Conservation (phyloP, 2,329 filamentous ascomycete genomes). For the Nemania sp. region DNA sequence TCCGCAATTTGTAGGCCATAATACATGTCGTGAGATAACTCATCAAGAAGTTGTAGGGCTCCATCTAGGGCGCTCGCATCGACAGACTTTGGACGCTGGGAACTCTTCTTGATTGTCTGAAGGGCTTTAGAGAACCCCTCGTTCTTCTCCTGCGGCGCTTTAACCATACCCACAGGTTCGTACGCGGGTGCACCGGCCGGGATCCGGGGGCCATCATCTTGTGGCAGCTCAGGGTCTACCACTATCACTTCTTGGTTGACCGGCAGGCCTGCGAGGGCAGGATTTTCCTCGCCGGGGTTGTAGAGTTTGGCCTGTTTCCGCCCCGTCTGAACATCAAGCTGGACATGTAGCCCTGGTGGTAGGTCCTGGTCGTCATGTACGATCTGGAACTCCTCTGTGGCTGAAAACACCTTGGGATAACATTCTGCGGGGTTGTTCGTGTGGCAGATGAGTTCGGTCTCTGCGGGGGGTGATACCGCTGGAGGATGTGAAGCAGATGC, state of each 20-base stretch:
- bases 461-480: slow-evolving; percentile 52
- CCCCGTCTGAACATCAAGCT: slow-evolving; percentile 73
- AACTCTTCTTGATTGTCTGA: slow-evolving; percentile 61
- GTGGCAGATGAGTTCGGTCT: slow-evolving; percentile 73
- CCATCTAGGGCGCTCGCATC: slow-evolving; percentile 55
- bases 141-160: slow-evolving; percentile 59
- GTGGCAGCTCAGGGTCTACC: slow-evolving; percentile 61
- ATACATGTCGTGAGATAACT: slow-evolving; percentile 76
- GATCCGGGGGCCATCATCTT: slow-evolving; percentile 51
- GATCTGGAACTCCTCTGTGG: slow-evolving; percentile 73
- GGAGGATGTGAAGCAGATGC: slow-evolving; percentile 50
- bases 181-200: slow-evolving; percentile 67
- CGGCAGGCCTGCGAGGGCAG: slow-evolving; percentile 63
- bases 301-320: slow-evolving; percentile 75
- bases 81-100: slow-evolving; percentile 42
- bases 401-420: slow-evolving; percentile 72
- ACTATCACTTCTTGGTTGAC: slow-evolving; percentile 66
- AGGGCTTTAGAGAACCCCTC: slow-evolving; percentile 62
- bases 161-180: slow-evolving; percentile 68
- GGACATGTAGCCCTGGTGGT: slow-evolving; percentile 73
- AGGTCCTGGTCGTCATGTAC: slow-evolving; percentile 74
- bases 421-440: slow-evolving; percentile 70
- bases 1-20: slow-evolving; percentile 74
- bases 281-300: slow-evolving; percentile 64
- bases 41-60: slow-evolving; percentile 69